Evolutionary conservation across 805 yeast genomes (phyloP), one percentile per base, ranked within the genome.

Genomic region (Lachancea kluyveri): DNA sequence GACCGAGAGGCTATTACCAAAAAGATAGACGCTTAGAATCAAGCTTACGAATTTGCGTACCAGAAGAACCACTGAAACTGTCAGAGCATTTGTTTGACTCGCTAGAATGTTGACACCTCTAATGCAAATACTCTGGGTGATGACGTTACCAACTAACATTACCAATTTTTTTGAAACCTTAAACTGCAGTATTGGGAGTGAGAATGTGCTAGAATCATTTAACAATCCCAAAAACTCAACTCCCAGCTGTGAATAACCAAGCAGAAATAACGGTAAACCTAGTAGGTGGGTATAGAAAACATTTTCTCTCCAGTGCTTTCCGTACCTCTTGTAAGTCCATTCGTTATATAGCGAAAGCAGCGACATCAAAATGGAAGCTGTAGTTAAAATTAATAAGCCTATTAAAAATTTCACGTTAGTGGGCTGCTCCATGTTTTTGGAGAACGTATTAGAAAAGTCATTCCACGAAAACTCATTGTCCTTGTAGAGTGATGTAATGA

Each of bases 81-180:
- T 76, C 25, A 82, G 50, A 0, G 88, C 79, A n/a, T 71, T 62
- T 1, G 78, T 66, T 6, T 52, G 52, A 12, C 79, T 72, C 0
- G 78, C 74, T 15, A 82, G 57, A 45, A 62, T 63, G 46, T 77
- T 79, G 8, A 81, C 90, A 4, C 90, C 87, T 8, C 71, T 57
- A 2, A 78, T 73, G 48, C 94, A 82, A 3, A 74, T 31, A 41
- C 69, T 64, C 52, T 78, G 85, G 0, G 83, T 72, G 1, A 64
- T 10, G 11, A 66, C 65, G 45, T 77, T 78, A 9, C 63, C 40
- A 3, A 56, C 8, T 12, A 75, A 44, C 42, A 57, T 54, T 6
- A 49, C 33, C 11, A 48, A 31, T 26, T 45, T 57, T 21, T 44
- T 41, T 2, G 62, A 50, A 8, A 62, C 21, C 7, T 29, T 16